Conservation (phyloP, 1,139 yeast species). For the Yamadazyma diospyri region DNA sequence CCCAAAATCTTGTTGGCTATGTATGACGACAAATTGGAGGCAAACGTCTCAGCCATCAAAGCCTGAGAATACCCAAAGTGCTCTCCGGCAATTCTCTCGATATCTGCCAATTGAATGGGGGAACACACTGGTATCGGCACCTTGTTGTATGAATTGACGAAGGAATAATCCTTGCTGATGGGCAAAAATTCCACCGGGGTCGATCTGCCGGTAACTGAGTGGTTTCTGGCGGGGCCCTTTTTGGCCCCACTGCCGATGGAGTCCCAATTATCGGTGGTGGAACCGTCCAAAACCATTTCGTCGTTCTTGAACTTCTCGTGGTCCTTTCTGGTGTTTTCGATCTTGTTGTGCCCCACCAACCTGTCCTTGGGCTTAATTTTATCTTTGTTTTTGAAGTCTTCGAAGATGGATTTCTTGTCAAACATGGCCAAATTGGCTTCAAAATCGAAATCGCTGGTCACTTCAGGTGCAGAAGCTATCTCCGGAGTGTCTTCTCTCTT, state of each 20-base stretch:
- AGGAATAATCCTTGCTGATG: slow-evolving; percentile 9
- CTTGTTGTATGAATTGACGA: slow-evolving; percentile 19
- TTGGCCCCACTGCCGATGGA: slow-evolving; percentile 25
- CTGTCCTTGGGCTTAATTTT: slow-evolving; percentile 57
- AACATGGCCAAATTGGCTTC: slow-evolving; percentile 78
- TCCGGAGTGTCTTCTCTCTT: background rate
- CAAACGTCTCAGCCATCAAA: slow-evolving; percentile 66
- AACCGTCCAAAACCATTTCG: slow-evolving; percentile 66
- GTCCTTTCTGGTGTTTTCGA: slow-evolving; percentile 30
- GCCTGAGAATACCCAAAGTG: slow-evolving; percentile 48
- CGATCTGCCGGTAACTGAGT: slow-evolving; percentile 15
- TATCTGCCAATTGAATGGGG: slow-evolving; percentile 78
- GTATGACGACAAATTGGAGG: slow-evolving; percentile 60
- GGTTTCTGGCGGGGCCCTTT: slow-evolving; percentile 9
- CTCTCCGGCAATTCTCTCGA: slow-evolving; percentile 60
- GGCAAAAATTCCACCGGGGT: slow-evolving; percentile 13
- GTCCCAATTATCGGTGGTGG: slow-evolving; percentile 58
- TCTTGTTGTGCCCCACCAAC: slow-evolving; percentile 72
- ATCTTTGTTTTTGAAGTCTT: slow-evolving; percentile 67
- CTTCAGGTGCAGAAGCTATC: slow-evolving; percentile 2
- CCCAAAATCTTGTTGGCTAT: slow-evolving; percentile 59
- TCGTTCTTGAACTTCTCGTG: slow-evolving; percentile 57
- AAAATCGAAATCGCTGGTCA: slow-evolving; percentile 69
- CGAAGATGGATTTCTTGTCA: slow-evolving; percentile 77
- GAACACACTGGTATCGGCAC: slow-evolving; percentile 58